Percentiles rank a stretch among this genome's conserved stretches.
These are phyloP conservation scores for Mycena rebaudengoi DNA, from an alignment of 768 basidiomycete species.

Conservation along the genomic window DNA sequence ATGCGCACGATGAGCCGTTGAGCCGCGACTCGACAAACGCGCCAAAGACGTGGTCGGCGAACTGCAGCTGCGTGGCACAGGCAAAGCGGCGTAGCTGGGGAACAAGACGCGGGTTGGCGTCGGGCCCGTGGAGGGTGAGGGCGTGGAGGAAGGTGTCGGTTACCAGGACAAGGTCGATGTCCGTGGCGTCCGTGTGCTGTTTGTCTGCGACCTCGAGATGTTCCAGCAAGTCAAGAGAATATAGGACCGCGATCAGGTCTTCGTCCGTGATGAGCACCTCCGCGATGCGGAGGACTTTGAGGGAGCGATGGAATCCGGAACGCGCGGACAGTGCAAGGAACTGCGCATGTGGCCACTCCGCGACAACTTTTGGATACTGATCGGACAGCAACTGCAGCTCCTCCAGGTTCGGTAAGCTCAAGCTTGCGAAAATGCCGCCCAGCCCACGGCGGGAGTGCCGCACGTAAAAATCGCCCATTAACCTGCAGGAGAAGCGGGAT, in stretches of 20 bases:
- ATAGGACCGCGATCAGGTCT: not conserved
- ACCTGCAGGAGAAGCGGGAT: not conserved
- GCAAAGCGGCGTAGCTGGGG: not conserved
- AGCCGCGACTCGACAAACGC: not conserved
- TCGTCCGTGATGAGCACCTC: not conserved
- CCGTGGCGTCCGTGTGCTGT: not conserved
- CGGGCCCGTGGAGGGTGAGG: not conserved
- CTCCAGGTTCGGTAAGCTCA: not conserved
- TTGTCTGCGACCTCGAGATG: not conserved
- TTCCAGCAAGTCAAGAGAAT: not conserved
- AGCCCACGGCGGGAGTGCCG: not conserved
- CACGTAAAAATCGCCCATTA: not conserved
- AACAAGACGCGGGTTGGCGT: not conserved
- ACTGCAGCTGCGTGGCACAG: not conserved
- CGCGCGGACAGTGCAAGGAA: not conserved
- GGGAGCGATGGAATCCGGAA: not conserved
- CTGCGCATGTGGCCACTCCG: not conserved
- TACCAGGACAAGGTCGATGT: not conserved
- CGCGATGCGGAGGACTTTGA: not conserved
- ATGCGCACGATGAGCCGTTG: not conserved
- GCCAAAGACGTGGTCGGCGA: not conserved
- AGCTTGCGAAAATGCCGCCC: not conserved
- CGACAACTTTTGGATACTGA: not conserved
- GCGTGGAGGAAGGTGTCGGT: conserved; percentile 4
- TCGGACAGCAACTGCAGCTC: not conserved